Conservation (phyloP, 2,329 filamentous ascomycete species). For the Claviceps sp. region DNA sequence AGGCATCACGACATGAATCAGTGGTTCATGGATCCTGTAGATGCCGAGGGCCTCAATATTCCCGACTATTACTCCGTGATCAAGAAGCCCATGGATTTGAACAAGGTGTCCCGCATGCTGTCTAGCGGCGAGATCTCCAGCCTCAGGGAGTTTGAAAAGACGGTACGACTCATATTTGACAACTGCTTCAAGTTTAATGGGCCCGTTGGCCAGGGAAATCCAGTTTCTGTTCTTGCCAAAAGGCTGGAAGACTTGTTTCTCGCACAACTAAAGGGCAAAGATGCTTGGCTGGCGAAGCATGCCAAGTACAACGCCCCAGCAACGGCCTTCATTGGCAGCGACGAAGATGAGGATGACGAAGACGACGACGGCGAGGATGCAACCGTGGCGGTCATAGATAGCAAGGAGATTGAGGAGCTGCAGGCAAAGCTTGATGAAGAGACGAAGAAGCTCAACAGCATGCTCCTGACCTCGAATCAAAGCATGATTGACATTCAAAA, state of each 20-base stretch:
- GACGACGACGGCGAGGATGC: slow-evolving; percentile 38
- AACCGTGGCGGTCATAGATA: slow-evolving; percentile 28
- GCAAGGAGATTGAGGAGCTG: slow-evolving; percentile 35
- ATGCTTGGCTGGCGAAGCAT: slow-evolving; percentile 66
- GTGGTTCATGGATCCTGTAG: slow-evolving; percentile 73
- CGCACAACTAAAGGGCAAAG: slow-evolving; percentile 61
- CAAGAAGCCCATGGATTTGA: slow-evolving; percentile 92
- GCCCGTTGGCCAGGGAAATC: slow-evolving; percentile 42
- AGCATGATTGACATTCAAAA: slow-evolving; percentile 43
- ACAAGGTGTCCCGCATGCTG: slow-evolving; percentile 68
- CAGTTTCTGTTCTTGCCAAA: slow-evolving; percentile 59
- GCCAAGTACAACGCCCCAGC: slow-evolving; percentile 41
- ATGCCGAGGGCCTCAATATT: slow-evolving; percentile 87
- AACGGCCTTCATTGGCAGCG: slow-evolving; percentile 49
- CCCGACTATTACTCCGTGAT: slow-evolving; percentile 87
- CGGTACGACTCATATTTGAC: slow-evolving; percentile 68
- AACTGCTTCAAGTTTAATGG: slow-evolving; percentile 91
- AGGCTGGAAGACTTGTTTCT: slow-evolving; percentile 65
- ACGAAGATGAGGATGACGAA: slow-evolving; percentile 60
- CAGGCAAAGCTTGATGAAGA: slow-evolving; percentile 40
- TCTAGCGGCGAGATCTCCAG: slow-evolving; percentile 66
- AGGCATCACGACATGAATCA: slow-evolving; percentile 56
- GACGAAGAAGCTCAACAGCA: slow-evolving; percentile 41
- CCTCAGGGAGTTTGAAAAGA: slow-evolving; percentile 73
- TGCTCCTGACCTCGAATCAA: slow-evolving; percentile 38